These are phyloP conservation scores for Ophiostoma tasmaniense DNA, from an alignment of 2,329 filamentous ascomycete genomes.

Conservation along the genomic window DNA sequence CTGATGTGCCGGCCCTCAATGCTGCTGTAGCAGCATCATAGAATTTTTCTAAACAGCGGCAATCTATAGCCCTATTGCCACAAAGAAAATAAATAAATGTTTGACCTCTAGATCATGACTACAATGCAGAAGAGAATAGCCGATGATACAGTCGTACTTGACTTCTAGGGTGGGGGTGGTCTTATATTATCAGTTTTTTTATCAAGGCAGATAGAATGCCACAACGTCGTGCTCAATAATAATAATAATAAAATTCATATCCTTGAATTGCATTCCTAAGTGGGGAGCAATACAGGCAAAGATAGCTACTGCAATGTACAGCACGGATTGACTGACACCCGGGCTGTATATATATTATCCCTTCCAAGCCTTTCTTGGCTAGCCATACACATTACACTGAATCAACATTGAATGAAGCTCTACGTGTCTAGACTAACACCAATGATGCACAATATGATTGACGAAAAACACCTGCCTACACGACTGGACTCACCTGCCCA, in stretches of 20 bases:
- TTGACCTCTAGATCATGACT: background rate
- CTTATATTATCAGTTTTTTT: background rate
- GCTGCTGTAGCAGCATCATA: background rate
- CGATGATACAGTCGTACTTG: background rate
- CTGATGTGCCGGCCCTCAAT: background rate
- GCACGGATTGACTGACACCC: background rate
- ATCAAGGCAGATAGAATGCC: background rate
- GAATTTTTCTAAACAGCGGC: background rate
- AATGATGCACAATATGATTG: background rate
- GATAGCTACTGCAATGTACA: background rate
- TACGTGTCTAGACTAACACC: background rate
- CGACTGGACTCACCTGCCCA: background rate
- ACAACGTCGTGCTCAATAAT: background rate
- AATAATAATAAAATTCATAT: background rate
- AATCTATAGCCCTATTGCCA: too few relatives aligned
- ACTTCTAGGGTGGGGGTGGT: background rate
- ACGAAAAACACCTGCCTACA: background rate
- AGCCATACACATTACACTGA: background rate
- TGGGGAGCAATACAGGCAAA: background rate
- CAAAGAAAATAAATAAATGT: too few relatives aligned
- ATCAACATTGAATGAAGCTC: background rate
- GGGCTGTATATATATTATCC: background rate
- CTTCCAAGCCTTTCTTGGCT: background rate
- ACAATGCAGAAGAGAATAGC: background rate
- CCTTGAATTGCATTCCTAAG: background rate